Evolutionary conservation across 345 rosid species (phyloP).

Genomic region (Nephelium lappaceum): DNA sequence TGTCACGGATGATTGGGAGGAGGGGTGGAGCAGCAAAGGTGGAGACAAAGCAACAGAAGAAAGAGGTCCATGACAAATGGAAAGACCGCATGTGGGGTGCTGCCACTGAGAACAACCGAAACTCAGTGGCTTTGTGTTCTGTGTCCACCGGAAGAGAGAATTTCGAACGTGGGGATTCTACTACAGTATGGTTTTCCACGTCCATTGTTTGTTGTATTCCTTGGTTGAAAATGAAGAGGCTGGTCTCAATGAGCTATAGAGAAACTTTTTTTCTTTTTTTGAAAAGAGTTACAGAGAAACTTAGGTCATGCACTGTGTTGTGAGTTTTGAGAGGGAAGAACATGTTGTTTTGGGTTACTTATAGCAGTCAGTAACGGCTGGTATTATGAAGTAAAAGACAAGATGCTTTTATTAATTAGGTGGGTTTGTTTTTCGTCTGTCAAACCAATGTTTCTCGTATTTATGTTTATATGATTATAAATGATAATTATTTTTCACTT

Average conservation of each 20-base stretch:
- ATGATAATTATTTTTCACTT: too few species aligned
- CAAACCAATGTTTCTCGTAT: too few species aligned
- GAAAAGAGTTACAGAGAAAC: too few species aligned
- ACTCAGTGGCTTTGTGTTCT: slow-evolving; percentile 76
- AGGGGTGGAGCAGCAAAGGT: slow-evolving; percentile 90
- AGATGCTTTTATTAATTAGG: too few species aligned
- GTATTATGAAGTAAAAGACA: too few species aligned
- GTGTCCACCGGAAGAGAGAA: slow-evolving; percentile 81
- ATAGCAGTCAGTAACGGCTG: too few species aligned
- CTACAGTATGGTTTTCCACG: not conserved
- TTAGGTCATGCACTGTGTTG: not conserved
- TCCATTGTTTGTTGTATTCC: not conserved
- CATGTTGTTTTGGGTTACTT: too few species aligned
- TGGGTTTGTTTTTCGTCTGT: too few species aligned
- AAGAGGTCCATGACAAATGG: slow-evolving; percentile 85
- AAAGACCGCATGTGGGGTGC: slow-evolving; percentile 89
- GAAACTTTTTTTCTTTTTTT: too few species aligned
- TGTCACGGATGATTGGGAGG: slow-evolving; percentile 81
- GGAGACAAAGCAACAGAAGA: slow-evolving; percentile 83
- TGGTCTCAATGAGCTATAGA: not conserved
- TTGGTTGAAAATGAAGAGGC: not conserved
- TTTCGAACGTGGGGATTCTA: slow-evolving; percentile 16
- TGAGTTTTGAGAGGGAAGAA: not conserved
- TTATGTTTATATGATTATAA: too few species aligned
- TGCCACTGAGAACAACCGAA: slow-evolving; percentile 64